These are phyloP conservation scores for Xylaria sp. DNA, from an alignment of 2,329 filamentous ascomycete species.

Conservation along the genomic window DNA sequence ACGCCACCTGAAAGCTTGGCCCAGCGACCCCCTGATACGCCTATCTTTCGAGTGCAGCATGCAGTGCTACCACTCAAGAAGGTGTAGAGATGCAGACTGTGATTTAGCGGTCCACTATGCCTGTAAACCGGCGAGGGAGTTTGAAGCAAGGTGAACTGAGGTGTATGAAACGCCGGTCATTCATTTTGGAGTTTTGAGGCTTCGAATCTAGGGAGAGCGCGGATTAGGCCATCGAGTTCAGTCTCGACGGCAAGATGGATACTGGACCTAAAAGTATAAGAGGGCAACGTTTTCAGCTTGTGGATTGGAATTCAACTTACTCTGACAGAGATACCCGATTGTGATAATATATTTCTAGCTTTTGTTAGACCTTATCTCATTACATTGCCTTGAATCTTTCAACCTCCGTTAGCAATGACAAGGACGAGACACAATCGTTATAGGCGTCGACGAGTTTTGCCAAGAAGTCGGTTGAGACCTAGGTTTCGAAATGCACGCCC, in stretches of 20 bases:
- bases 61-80: neutral
- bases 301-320: neutral
- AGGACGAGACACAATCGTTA: too few relatives aligned
- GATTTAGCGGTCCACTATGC: neutral
- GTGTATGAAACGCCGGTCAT: neutral
- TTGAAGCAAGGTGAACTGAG: neutral
- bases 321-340: neutral
- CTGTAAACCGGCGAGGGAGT: neutral
- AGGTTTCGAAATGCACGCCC: too few relatives aligned
- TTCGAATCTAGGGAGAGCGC: neutral
- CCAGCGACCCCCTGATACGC: neutral
- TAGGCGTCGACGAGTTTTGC: too few relatives aligned
- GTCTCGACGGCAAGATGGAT: neutral
- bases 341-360: neutral
- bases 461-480: too few relatives aligned
- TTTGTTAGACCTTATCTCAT: too few relatives aligned
- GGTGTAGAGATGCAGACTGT: neutral
- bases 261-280: neutral
- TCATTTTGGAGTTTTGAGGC: neutral
- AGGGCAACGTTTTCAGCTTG: neutral
- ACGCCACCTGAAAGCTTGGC: neutral
- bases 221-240: too few relatives aligned
- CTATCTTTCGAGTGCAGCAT: neutral
- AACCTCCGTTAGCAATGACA: too few relatives aligned
- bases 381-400: too few relatives aligned